Conservation (phyloP, 1,284 basidiomycete species). For the Fistulinella staudtii region DNA sequence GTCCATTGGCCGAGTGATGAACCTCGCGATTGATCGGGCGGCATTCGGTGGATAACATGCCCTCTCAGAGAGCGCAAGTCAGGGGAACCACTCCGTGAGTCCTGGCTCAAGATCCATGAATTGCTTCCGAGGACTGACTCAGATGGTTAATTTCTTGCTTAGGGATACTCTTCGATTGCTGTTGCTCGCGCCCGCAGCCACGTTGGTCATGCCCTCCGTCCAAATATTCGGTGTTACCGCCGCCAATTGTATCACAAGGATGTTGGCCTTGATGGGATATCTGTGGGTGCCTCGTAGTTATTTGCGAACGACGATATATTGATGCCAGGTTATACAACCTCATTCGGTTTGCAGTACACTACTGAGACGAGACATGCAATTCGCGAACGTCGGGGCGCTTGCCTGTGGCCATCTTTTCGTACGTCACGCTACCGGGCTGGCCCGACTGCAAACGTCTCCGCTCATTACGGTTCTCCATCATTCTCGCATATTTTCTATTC, state of each 20-base stretch:
- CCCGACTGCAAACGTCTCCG: too few species aligned
- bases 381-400: too few species aligned
- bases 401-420: too few species aligned
- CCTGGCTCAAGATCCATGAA: background rate
- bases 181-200: conserved; percentile 26
- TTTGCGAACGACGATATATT: background rate
- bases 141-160: background rate
- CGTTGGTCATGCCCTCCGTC: conserved; percentile 39
- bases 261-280: conserved; percentile 43
- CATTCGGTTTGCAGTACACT: conserved; percentile 40
- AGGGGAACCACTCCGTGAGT: conserved; percentile 42
- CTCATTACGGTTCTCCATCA: too few species aligned
- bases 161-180: conserved; percentile 45
- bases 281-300: conserved; percentile 31
- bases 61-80: conserved; percentile 50
- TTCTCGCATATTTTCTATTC: too few species aligned
- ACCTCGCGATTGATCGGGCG: conserved; percentile 44
- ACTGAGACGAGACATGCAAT: conserved; percentile 42
- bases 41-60: conserved; percentile 56
- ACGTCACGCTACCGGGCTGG: too few species aligned
- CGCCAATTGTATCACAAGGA: conserved; percentile 47
- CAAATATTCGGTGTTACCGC: conserved; percentile 50
- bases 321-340: conserved; percentile 29
- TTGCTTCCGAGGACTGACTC: too few species aligned
- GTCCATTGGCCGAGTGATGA: conserved; percentile 38